phyloP scores from a whole-genome alignment of 2,329 filamentous ascomycete genomes.

The Mollisiaceae sp. region DNA sequence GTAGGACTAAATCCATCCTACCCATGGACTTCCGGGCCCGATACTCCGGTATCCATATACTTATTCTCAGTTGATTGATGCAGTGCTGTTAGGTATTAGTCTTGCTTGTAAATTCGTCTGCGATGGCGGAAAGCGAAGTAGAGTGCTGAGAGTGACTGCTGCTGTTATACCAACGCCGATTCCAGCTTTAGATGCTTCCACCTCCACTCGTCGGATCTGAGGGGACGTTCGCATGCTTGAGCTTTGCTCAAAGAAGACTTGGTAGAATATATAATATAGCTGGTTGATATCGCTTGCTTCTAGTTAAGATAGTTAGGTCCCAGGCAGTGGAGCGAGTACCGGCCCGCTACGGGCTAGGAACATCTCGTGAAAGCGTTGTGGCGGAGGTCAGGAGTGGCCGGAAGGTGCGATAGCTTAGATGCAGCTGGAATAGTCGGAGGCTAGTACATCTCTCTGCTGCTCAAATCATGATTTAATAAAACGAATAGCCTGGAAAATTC shows the following conservation, averaged over 20 bases:
- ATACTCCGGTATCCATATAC: not conserved
- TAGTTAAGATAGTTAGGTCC: not conserved
- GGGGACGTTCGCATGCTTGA: not conserved
- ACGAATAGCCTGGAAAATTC: not conserved
- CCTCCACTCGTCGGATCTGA: not conserved
- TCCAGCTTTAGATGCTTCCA: not conserved
- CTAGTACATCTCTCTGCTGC: not conserved
- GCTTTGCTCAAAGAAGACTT: not conserved
- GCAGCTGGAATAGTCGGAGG: not conserved
- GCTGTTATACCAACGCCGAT: not conserved
- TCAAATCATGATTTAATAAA: not conserved
- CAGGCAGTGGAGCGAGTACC: not conserved
- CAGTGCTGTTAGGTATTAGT: not conserved
- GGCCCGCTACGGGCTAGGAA: not conserved
- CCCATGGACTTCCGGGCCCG: not conserved
- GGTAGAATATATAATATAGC: not conserved
- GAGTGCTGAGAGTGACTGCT: not conserved
- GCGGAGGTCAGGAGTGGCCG: not conserved
- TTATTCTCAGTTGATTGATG: not conserved
- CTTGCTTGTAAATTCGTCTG: not conserved
- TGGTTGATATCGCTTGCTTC: not conserved
- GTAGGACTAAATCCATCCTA: not conserved
- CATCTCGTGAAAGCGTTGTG: not conserved
- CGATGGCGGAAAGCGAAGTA: not conserved
- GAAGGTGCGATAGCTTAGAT: not conserved